A percentile compares a stretch with the other conserved stretches of the same genome.
Evolutionary conservation across 805 yeast genomes (phyloP).

Genomic region (Myxozyma lipomycoides): DNA sequence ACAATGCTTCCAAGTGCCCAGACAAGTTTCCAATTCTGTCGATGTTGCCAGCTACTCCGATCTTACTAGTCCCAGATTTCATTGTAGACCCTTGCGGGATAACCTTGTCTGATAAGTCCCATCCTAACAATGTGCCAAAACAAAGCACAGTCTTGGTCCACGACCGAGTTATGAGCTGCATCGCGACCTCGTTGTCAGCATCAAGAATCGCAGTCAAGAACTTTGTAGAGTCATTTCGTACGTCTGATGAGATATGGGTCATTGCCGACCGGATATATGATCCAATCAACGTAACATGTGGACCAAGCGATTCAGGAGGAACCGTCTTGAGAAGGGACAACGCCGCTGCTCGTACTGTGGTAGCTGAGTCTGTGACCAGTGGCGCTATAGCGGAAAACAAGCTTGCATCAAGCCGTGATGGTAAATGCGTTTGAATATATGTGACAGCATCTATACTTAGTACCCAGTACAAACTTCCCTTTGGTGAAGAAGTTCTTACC

Average conservation of each 20-base stretch:
- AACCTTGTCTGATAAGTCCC: slow-evolving; percentile 43
- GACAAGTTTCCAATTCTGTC: slow-evolving; percentile 29
- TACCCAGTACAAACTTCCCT: background rate
- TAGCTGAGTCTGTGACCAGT: slow-evolving; percentile 61
- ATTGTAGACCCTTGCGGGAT: background rate
- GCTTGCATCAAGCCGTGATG: slow-evolving; percentile 39
- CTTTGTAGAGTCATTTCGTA: slow-evolving; percentile 70
- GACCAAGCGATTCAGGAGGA: slow-evolving; percentile 33
- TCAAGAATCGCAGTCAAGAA: slow-evolving; percentile 60
- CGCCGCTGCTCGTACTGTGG: slow-evolving; percentile 57
- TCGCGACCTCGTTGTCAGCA: slow-evolving; percentile 37
- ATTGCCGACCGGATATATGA: slow-evolving; percentile 82
- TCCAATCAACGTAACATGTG: slow-evolving; percentile 40
- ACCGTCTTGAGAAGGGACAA: slow-evolving; percentile 41
- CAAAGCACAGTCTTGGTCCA: slow-evolving; percentile 69
- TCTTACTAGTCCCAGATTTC: background rate
- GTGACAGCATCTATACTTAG: slow-evolving; percentile 52
- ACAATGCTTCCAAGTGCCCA: slow-evolving; percentile 41
- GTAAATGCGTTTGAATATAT: slow-evolving; percentile 39
- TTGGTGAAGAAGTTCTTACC: slow-evolving; percentile 34
- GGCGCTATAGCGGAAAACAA: slow-evolving; percentile 58
- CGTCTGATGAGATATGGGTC: slow-evolving; percentile 80
- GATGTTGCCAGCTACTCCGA: slow-evolving; percentile 34
- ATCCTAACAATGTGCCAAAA: slow-evolving; percentile 66
- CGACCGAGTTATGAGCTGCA: slow-evolving; percentile 54